Percentiles rank a stretch among this genome's conserved stretches.
These are phyloP conservation scores for Hymenoscyphus salicellus DNA, from an alignment of 2,329 filamentous ascomycete species.

Conservation along the genomic window DNA sequence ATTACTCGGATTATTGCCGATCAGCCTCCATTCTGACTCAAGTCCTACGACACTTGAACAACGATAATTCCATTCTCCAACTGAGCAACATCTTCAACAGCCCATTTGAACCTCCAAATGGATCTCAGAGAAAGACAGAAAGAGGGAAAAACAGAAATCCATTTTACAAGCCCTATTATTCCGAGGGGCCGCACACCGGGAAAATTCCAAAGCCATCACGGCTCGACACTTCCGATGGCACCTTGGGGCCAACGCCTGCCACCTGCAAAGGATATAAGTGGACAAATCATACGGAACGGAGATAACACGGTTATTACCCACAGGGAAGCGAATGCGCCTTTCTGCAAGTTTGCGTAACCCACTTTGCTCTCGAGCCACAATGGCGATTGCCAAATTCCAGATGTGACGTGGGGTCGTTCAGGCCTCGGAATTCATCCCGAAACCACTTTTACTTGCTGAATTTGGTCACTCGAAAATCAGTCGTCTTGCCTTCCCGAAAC, in stretches of 20 bases:
- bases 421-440: background rate
- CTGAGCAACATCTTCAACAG: background rate
- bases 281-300: constrained; percentile 6
- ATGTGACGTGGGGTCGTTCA: constrained; percentile 1
- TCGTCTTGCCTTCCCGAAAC: background rate
- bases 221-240: background rate
- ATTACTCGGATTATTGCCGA: background rate
- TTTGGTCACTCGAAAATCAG: background rate
- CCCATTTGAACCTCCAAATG: too few relatives aligned
- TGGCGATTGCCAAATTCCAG: background rate
- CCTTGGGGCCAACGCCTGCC: background rate
- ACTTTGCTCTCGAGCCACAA: background rate
- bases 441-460: background rate
- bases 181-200: background rate
- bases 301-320: constrained; percentile 10
- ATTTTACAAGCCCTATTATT: background rate
- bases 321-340: background rate
- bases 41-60: background rate
- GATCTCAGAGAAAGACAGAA: background rate
- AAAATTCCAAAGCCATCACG: constrained; percentile 1
- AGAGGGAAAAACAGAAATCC: background rate
- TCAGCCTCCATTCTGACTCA: background rate
- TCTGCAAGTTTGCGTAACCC: background rate
- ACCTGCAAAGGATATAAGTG: constrained; percentile 5
- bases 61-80: background rate